Base-by-base conservation (phyloP, 2,329 filamentous ascomycete species). In the Didymella glomerata region DNA sequence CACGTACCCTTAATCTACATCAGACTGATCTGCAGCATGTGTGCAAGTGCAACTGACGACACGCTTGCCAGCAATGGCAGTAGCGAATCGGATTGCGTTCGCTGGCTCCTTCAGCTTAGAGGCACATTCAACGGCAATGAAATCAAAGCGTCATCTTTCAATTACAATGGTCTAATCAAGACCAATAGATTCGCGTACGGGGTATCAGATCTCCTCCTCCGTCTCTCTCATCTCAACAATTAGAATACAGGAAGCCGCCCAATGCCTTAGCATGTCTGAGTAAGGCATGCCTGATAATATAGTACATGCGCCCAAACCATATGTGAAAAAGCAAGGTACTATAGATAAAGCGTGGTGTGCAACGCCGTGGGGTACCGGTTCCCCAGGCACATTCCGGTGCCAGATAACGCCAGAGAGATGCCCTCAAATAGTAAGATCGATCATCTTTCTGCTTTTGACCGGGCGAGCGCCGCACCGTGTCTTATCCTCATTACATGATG, bases 121-220 rank as follows among this genome's bases (percentile, higher is more conserved):
- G 22, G 3, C 24, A n/a, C 24, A 28, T 8, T 20, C 16, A 36
- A n/a, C 7, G 16, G 32, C 32, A 36, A 36, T 1, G 16, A 3
- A 36, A 18, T 36, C 28, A 34, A 41, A 48, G 25, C 36, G 34
- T 48, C 36, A 10, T 34, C 30, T 34, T 42, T 20, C 38, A 34
- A 57, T 57, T 57, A 51, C 40, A 44, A 20, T 42, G 47, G 24
- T 44, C 41, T 46, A 46, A 40, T 1, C 47, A 46, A 50, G 41
- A 47, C 28, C 47, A 50, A 42, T 24, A 47, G 22, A 41, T 48
- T 38, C 47, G 52, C 32, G n/a, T 61, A 63, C 49, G 58, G 68
- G 71, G 72, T 74, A 74, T 74, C 72, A 73, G 65, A 67, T 70
- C 62, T 63, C 67, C 55, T 27, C 50, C 63, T 65, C 65, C 40